Base-by-base conservation (phyloP, 805 yeast genomes). In the Cyberlindnera mississippiensis region DNA sequence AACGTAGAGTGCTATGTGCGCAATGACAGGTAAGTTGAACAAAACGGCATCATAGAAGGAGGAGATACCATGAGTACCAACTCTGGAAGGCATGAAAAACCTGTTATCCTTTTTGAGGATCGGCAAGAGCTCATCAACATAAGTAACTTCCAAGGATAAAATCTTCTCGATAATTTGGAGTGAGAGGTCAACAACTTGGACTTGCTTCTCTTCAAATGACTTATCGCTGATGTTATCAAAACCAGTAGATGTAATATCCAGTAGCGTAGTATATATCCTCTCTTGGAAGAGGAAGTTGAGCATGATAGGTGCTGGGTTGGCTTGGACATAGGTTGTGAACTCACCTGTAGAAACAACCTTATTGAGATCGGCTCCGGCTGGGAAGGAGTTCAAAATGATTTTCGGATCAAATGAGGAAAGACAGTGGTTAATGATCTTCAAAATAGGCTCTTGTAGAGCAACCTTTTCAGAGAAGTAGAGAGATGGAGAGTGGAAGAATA, bases 31-130 rank as follows among this genome's bases (percentile, higher is more conserved):
- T n/a, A 89, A 63, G 46, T 85, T 76, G 59, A 80, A 78, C 18
- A 85, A 63, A 8, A 90, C 64, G 0, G 90, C 82, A 54, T 87
- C 95, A 53, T 71, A 79, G 50, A 85, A 85, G 4, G 84, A 73
- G 12, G 73, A 63, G 7, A 81, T 56, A 0, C 86, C 89, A 51
- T 75, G 80, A 2, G 80, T 71, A 6, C 85, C 82, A 37, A 55
- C 53, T 38, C 60, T 55, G 14, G 60, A 53, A 4, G 71, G 67
- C 5, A 60, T 42, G 33, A 58, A 61, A 30, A 50, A 57, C 6
- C 48, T 49, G 17, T 53, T 57, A 3, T 61, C 63, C 44, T 59
- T 69, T 62, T 69, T 74, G 62, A 71, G 60, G 10, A 75, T 55
- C 3, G 82, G 78, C 7, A 79, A 48, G 8, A 81, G 60, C 33